Percentiles rank a stretch among this genome's conserved stretches.
Evolutionary conservation across 2,329 filamentous ascomycete species (phyloP).

Genomic region (Penicillium italicum): DNA sequence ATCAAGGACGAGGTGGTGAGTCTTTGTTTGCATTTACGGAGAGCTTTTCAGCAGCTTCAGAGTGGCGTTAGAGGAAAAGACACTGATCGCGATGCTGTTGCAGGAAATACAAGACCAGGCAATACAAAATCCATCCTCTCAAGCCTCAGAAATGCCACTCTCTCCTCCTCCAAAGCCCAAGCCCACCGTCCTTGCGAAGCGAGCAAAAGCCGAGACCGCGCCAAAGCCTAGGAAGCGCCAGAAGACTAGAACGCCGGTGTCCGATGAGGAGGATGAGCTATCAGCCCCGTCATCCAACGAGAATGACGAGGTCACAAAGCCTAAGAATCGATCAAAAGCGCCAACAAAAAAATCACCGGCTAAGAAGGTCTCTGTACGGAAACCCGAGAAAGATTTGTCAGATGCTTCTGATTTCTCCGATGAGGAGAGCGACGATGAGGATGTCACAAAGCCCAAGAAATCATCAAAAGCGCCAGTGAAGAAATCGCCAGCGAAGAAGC

Average conservation of each 20-base stretch:
- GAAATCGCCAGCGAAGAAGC: slow-evolving; percentile 13
- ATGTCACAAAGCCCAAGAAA: slow-evolving; percentile 21
- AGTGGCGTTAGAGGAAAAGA: background rate
- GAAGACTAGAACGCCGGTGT: slow-evolving; percentile 31
- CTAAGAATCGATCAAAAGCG: slow-evolving; percentile 17
- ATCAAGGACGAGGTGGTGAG: slow-evolving; percentile 53
- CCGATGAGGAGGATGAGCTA: slow-evolving; percentile 22
- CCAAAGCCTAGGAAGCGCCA: slow-evolving; percentile 34
- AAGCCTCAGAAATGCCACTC: slow-evolving; percentile 10
- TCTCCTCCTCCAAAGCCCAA: slow-evolving; percentile 19
- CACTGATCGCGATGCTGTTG: slow-evolving; percentile 5
- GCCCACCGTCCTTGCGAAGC: slow-evolving; percentile 27
- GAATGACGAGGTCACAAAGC: slow-evolving; percentile 23
- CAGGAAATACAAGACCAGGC: slow-evolving; percentile 36
- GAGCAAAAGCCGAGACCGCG: slow-evolving; percentile 21
- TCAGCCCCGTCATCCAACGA: slow-evolving; percentile 12
- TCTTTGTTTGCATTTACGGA: slow-evolving; percentile 1
- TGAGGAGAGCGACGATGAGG: slow-evolving; percentile 25
- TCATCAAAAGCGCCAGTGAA: slow-evolving; percentile 6
- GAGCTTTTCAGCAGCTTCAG: background rate
- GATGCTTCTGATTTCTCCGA: slow-evolving; percentile 9
- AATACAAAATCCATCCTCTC: slow-evolving; percentile 9
- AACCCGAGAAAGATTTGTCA: slow-evolving; percentile 6
- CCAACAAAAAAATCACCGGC: background rate
- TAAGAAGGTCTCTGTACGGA: slow-evolving; percentile 6